phyloP scores from a whole-genome alignment of 768 basidiomycete genomes.

The Tephrocybe sp. region DNA sequence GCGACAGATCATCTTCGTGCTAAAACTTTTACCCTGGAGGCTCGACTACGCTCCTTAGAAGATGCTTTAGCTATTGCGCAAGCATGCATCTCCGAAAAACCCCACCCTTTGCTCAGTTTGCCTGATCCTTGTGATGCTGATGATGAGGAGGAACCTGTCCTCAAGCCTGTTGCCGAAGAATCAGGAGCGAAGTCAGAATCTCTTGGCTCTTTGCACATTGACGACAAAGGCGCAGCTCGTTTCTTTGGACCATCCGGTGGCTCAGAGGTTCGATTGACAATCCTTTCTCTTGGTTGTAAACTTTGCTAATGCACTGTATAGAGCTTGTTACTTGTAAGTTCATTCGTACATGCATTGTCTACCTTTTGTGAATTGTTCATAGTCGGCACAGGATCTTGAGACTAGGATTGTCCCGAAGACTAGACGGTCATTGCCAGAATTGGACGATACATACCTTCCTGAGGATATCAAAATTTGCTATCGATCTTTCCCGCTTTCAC shows the following conservation, averaged over 20 bases:
- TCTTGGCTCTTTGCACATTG: slow-evolving; percentile 44
- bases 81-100: slow-evolving; percentile 30
- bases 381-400: slow-evolving; percentile 27
- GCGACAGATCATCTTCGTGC: slow-evolving; percentile 52
- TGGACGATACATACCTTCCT: slow-evolving; percentile 43
- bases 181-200: slow-evolving; percentile 27
- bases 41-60: slow-evolving; percentile 51
- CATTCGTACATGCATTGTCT: neutral
- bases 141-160: slow-evolving; percentile 23
- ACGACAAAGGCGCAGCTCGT: slow-evolving; percentile 34
- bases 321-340: slow-evolving; percentile 42
- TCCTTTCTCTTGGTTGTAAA: neutral
- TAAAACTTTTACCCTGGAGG: slow-evolving; percentile 43
- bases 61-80: slow-evolving; percentile 51
- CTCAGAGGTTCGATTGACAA: slow-evolving; percentile 41
- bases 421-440: slow-evolving; percentile 28
- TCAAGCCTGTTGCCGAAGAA: slow-evolving; percentile 27
- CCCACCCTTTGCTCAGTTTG: slow-evolving; percentile 40
- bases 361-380: neutral
- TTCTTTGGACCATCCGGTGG: slow-evolving; percentile 49
- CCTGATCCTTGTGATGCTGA: slow-evolving; percentile 26
- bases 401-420: slow-evolving; percentile 4
- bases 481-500: slow-evolving; percentile 43
- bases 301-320: slow-evolving; percentile 15
- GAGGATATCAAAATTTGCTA: slow-evolving; percentile 40